Conservation (phyloP, 306 rosid species). For the Potentilla sterilis region DNA sequence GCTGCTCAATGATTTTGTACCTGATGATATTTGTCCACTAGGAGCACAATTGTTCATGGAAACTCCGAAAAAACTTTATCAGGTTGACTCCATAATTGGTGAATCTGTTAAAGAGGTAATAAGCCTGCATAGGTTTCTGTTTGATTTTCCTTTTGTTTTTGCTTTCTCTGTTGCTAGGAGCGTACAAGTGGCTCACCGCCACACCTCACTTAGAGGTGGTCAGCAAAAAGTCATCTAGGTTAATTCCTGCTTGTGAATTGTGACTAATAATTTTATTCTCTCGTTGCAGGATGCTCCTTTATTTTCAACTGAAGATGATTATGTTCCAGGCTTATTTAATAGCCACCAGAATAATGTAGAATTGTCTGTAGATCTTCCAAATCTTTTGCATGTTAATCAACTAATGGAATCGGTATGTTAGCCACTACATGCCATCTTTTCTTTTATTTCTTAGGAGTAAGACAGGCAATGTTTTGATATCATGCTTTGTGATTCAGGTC, state of each 20-base stretch:
- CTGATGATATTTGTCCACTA: conserved; percentile 58
- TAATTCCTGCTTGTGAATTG: conserved; percentile 21
- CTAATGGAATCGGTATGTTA: conserved; percentile 83
- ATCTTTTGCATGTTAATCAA: conserved; percentile 70
- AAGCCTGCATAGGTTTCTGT: conserved; percentile 3
- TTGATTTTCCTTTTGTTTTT: conserved; percentile 4
- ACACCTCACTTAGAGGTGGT: neutral
- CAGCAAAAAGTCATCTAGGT: neutral
- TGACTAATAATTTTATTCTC: conserved; percentile 24
- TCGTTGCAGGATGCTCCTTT: conserved; percentile 47
- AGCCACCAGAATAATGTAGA: conserved; percentile 43
- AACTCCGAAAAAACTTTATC: conserved; percentile 35
- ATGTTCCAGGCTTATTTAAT: conserved; percentile 49
- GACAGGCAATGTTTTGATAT: conserved; percentile 2
- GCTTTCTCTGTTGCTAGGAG: neutral
- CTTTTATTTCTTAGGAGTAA: conserved; percentile 7
- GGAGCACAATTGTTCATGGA: conserved; percentile 55
- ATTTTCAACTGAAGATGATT: conserved; percentile 57
- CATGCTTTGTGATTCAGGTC: conserved; percentile 44
- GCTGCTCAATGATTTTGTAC: conserved; percentile 61
- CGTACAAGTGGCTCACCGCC: neutral
- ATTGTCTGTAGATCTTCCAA: conserved; percentile 39
- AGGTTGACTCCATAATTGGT: conserved; percentile 30
- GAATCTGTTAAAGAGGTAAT: conserved; percentile 31
- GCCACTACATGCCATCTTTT: conserved; percentile 23